These are phyloP conservation scores for Chrysopogon serrulatus DNA, from an alignment of 176 grass and related monocot species.

Conservation along the genomic window DNA sequence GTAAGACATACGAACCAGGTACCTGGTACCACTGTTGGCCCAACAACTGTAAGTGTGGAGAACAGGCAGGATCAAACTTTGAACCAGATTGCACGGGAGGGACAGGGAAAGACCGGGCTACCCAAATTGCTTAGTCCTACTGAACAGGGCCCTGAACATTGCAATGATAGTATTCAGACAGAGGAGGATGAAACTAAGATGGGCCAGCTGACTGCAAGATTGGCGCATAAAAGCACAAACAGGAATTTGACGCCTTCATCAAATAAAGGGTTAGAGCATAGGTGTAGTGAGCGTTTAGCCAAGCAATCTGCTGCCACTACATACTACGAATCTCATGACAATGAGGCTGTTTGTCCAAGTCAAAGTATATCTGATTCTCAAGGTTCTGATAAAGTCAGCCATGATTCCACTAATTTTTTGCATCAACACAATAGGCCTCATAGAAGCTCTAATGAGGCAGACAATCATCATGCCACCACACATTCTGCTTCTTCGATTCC, in stretches of 20 bases:
- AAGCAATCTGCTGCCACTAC: constrained; percentile 26
- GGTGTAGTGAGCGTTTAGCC: constrained; percentile 27
- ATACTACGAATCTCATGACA: background rate
- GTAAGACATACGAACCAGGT: too few relatives aligned
- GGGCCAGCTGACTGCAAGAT: background rate
- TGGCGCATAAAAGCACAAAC: background rate
- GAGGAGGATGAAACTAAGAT: background rate
- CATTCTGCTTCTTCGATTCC: background rate
- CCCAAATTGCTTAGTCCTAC: background rate
- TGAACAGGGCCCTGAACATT: background rate
- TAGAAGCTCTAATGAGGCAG: constrained; percentile 7
- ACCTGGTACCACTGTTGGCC: background rate
- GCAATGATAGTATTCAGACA: background rate
- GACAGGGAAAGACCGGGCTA: background rate
- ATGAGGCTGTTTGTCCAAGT: constrained; percentile 2
- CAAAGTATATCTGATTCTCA: background rate
- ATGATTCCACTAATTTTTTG: background rate
- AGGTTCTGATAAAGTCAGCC: background rate
- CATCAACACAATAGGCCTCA: background rate
- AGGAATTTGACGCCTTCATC: background rate
- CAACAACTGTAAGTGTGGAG: constrained; percentile 14
- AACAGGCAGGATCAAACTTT: background rate
- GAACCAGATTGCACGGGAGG: background rate
- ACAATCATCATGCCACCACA: background rate
- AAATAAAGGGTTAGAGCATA: constrained; percentile 32